Base-by-base conservation (phyloP, 192 early-diverging fungal genomes). In the Dissophora ornata region DNA sequence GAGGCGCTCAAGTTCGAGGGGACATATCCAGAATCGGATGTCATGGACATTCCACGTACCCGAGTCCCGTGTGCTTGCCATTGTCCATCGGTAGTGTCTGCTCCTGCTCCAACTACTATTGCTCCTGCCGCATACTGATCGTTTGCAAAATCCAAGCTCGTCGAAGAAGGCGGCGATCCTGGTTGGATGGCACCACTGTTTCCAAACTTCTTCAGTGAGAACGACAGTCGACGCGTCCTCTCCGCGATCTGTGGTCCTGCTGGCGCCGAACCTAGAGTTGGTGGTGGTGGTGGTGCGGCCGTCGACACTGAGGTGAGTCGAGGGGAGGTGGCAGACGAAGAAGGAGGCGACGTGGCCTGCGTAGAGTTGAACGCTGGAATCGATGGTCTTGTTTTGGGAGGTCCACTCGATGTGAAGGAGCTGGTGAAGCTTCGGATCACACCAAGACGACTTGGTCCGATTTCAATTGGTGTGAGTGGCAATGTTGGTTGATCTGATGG, bases 391-490 rank as follows among this genome's bases (percentile, higher is more conserved):
- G 42, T 65, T 49, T 74, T 74, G 8, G 58, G 48, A 0, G 70
- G 33, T 1, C 62, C 56, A n/a, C 54, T n/a, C 1, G 62, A 74
- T 1, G 62, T 65, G 26, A 74, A 32, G 8, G 70, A 65, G 42
- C 57, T 74, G 16, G 71, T 73, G n/a, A 82, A 64, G 25, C 49
- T 79, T 8, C 69, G 71, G 36, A 81, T 81, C 59, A 81, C 70
- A 4, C 68, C 68, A 45, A 78, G 55, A 12, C 69, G 70, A 40
- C 62, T 50, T 19, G 62, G 18, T 16, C 48, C 48, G 25, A 28
- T 25, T 8, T 59, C 62, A 22, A 51, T 7, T 7, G 57, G 61
- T 1, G 18, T 44, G 11, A 10, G 30, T 7, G 55, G 55, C 2
- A 57, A 32, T 1, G 29, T 15, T 8, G 61, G 56, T 12, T 51